phyloP scores from a whole-genome alignment of 306 rosid genomes.

The Fagus crenata region DNA sequence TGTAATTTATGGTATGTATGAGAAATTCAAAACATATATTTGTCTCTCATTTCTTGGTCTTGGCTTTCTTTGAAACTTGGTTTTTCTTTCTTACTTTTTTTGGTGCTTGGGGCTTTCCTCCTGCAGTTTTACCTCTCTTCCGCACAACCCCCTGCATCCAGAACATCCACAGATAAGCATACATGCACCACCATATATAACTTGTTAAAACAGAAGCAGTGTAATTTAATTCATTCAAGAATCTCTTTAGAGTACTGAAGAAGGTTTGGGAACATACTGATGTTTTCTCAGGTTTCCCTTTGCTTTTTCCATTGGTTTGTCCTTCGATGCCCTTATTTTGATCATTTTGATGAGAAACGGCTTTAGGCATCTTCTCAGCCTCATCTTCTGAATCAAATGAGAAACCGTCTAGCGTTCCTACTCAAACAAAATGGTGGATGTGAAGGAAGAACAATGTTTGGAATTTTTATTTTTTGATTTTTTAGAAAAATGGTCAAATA shows the following conservation, averaged over 20 bases:
- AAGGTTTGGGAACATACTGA: slow-evolving; percentile 47
- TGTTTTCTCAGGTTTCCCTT: slow-evolving; percentile 64
- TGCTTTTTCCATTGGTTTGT: slow-evolving; percentile 46
- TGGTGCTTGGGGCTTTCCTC: slow-evolving; percentile 65
- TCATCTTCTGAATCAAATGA: slow-evolving; percentile 94
- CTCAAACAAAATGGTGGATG: slow-evolving; percentile 31
- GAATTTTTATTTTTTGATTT: too few species aligned
- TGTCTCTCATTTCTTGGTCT: slow-evolving; percentile 61
- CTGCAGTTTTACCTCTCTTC: slow-evolving; percentile 69
- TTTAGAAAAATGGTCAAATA: neutral
- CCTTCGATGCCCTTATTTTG: slow-evolving; percentile 56
- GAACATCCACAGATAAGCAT: slow-evolving; percentile 26
- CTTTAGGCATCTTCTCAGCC: slow-evolving; percentile 61
- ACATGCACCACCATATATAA: slow-evolving; percentile 5
- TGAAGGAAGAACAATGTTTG: slow-evolving; percentile 16
- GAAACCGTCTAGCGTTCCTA: slow-evolving; percentile 96
- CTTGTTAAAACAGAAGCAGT: neutral
- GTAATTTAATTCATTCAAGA: slow-evolving; percentile 9
- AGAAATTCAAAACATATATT: slow-evolving; percentile 9
- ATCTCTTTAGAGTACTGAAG: slow-evolving; percentile 22
- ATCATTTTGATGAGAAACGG: slow-evolving; percentile 47
- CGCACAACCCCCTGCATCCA: slow-evolving; percentile 61
- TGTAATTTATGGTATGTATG: slow-evolving; percentile 12
- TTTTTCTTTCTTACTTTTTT: slow-evolving; percentile 72
- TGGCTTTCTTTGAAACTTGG: slow-evolving; percentile 62